Evolutionary conservation across 768 basidiomycete species (phyloP).

Genomic region (Hirschioporus abietinus): DNA sequence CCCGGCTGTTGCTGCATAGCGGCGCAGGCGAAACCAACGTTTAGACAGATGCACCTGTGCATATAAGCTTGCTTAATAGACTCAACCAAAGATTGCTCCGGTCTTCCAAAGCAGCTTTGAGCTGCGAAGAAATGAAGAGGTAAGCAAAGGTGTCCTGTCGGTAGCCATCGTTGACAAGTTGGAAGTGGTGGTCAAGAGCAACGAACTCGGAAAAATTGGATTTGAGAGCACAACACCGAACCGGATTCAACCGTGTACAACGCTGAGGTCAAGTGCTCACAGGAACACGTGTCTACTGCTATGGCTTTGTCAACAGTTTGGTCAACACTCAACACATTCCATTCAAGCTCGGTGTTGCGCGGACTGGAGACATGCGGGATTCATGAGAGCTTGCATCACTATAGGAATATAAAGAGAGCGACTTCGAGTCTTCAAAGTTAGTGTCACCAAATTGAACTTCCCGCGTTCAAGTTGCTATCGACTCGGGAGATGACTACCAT

Average conservation of each 20-base stretch:
- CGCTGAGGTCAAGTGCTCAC: background rate
- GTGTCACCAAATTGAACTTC: too few relatives aligned
- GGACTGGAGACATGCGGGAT: background rate
- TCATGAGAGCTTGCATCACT: background rate
- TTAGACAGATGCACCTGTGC: background rate
- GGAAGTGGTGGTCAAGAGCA: background rate
- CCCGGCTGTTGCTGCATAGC: slow-evolving; percentile 35
- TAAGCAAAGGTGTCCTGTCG: background rate
- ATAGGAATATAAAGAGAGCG: background rate
- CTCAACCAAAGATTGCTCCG: slow-evolving; percentile 10
- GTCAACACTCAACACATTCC: background rate
- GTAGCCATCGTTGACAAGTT: background rate
- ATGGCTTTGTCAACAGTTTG: background rate
- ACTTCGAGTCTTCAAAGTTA: too few relatives aligned
- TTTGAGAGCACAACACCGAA: background rate
- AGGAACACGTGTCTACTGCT: background rate
- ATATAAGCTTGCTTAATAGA: background rate
- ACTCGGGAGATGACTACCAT: background rate
- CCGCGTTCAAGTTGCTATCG: background rate
- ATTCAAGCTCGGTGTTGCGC: background rate
- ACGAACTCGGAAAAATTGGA: background rate
- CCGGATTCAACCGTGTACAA: background rate
- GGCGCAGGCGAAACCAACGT: background rate
- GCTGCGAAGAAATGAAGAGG: slow-evolving; percentile 8
- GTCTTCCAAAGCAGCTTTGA: slow-evolving; percentile 13